Base-by-base conservation (phyloP, 352 stramenopile genomes). In the Pythium brachiatum region DNA sequence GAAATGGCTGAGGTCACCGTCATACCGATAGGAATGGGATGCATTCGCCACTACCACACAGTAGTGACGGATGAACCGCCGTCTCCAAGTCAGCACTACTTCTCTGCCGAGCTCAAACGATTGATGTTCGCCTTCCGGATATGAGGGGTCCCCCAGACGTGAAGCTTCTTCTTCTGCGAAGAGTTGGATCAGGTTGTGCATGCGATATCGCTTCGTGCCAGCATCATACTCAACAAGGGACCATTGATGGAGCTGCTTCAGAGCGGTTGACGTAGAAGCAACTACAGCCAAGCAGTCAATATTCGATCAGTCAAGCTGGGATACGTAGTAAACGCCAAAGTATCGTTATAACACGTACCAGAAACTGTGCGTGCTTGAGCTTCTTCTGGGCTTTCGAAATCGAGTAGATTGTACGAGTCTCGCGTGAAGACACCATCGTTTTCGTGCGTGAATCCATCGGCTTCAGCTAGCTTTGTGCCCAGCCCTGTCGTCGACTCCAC, bases 111-210 rank as follows among this genome's bases (percentile, higher is more conserved):
- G 62, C 4, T 69, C 66, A 27, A 75, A 57, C n/a, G 31, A 27
- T 51, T 55, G 8, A 59, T 59, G 13, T 13, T 67, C 52, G 7
- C n/a, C 23, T 1, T 62, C 27, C 7, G n/a, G 15, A 29, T 63
- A 16, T 15, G 7, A 20, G 23, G 73, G 64, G 1, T 88, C 81
- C 7, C 76, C 78, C 57, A 91, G 74, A 21, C 69, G 68, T 16
- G 59, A 68, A 38, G 78, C 84, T 72, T 93, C 84, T 57, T 91
- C 82, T 64, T 93, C 82, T 0, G 84, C 84, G 62, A 93, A 93
- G 27, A 93, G 79, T 60, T 92, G 84, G 26, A 93, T 82, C 29
- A 93, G 69, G 34, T 91, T 93, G 64, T 93, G 84, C 73, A 93
- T 88, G 1, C 81, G 84, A 64, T 90, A 93, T 6, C 79, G 73